Base-by-base conservation (phyloP, 2,329 filamentous ascomycete species). In the Penicillium glabrum region DNA sequence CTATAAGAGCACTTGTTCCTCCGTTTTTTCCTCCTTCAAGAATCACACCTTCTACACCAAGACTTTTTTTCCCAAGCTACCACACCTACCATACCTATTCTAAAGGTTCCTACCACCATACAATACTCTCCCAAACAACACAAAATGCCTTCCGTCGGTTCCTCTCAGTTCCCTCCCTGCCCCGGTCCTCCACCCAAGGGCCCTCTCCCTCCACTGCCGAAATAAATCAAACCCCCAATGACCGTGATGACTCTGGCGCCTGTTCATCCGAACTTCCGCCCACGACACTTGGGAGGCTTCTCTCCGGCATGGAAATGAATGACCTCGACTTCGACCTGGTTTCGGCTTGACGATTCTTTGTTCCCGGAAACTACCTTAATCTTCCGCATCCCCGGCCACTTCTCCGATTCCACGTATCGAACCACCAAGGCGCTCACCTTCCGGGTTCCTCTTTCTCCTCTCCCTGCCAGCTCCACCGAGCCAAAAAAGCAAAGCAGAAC, bases 101-200 rank as follows among this genome's bases (percentile, higher is more conserved):
- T 9, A 29, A 41, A n/a, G 29, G 11, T 13, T 31, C 11, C 29
- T 31, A 31, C 31, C 39, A 39, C 31, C 31, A 27, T 16, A 1
- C 33, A 21, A 43, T 26, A 26, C 23, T 27, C 39, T 9, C 29
- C 27, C 41, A 51, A 45, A 5, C 45, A 56, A 54, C 46, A 50
- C 66, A 71, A 57, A 52, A 74, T 74, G 72, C 72, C 72, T 73
- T 74, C 72, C 57, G 56, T 72, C 65, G 69, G 67, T 39, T n/a
- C 16, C 60, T 70, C 71, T 67, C 70, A 72, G 51, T 73, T 74
- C 61, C 72, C 72, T 69, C 72, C 72, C 53, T 74, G 72, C 67
- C 72, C 72, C 5, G 72, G 72, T 39, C 72, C 72, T 63, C 72
- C 72, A 52, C 72, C 72, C 51, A 73, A 72, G 70, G 72, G 72